phyloP scores from a whole-genome alignment of 179 eudicot genomes.

The Beta corolliflora region DNA sequence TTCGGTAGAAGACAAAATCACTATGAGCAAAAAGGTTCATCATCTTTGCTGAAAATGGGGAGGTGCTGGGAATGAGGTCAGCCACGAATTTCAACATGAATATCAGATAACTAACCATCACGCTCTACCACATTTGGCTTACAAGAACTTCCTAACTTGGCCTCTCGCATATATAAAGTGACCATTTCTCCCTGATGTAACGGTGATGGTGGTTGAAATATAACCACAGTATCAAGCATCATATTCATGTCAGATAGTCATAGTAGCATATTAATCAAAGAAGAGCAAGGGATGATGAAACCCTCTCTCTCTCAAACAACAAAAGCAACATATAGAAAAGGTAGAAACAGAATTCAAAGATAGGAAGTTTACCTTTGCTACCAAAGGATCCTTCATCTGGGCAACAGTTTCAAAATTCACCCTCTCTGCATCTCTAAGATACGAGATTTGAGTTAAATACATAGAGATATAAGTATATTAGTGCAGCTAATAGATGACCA shows the following conservation, averaged over 20 bases:
- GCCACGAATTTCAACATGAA: not conserved
- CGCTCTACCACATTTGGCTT: not conserved
- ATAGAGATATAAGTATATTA: not conserved
- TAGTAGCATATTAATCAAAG: not conserved
- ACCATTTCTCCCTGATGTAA: not conserved
- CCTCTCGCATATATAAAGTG: not conserved
- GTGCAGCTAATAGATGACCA: not conserved
- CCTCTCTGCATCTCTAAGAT: constrained; percentile 61
- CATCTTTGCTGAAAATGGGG: not conserved
- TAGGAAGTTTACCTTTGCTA: constrained; percentile 51
- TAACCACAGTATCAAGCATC: not conserved
- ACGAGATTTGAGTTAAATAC: not conserved
- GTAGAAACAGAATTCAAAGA: not conserved
- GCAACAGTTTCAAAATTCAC: constrained; percentile 66
- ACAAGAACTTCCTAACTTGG: not conserved
- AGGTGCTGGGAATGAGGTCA: not conserved
- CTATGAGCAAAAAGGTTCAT: not conserved
- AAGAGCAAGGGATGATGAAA: not conserved
- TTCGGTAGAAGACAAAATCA: not conserved
- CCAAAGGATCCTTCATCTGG: constrained; percentile 79
- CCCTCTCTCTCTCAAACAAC: not conserved
- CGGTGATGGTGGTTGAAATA: not conserved
- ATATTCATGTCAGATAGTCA: not conserved
- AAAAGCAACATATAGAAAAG: not conserved
- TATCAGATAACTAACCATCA: not conserved